phyloP scores from a whole-genome alignment of 2,329 filamentous ascomycete species.

The Trichoderma brevicompactum region DNA sequence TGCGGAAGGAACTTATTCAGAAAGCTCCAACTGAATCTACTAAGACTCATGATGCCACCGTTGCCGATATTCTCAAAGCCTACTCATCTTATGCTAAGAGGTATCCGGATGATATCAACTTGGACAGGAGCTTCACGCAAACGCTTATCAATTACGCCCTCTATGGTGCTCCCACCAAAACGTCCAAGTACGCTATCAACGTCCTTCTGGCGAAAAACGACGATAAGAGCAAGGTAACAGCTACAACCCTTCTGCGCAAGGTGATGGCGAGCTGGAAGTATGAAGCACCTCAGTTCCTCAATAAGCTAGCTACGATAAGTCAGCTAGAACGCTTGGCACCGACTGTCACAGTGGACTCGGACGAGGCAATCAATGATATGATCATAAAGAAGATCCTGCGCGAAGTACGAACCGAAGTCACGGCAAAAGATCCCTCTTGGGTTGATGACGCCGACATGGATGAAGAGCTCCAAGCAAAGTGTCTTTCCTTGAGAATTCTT shows the following conservation, averaged over 20 bases:
- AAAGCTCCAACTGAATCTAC: constrained; percentile 73
- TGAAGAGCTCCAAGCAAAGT: constrained; percentile 81
- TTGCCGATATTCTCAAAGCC: constrained; percentile 91
- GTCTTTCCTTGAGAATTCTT: constrained; percentile 80
- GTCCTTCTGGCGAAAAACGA: constrained; percentile 78
- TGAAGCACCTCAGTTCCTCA: constrained; percentile 73
- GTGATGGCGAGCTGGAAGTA: constrained; percentile 76
- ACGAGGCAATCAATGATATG: constrained; percentile 78
- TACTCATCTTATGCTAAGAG: constrained; percentile 89
- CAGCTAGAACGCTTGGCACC: constrained; percentile 78
- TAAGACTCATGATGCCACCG: constrained; percentile 69
- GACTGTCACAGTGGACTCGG: constrained; percentile 71
- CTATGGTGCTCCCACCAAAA: constrained; percentile 77
- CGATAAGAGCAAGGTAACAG: constrained; percentile 79
- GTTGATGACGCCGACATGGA: constrained; percentile 70
- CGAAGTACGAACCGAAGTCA: constrained; percentile 66
- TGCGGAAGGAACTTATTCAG: constrained; percentile 83
- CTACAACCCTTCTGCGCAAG: constrained; percentile 79
- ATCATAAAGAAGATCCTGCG: constrained; percentile 75
- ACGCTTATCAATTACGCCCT: constrained; percentile 82
- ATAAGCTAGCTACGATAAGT: constrained; percentile 70
- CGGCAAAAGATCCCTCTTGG: constrained; percentile 65
- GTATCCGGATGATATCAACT: constrained; percentile 81
- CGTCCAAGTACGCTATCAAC: constrained; percentile 91
- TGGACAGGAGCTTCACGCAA: constrained; percentile 78